These are phyloP conservation scores for Pseudopyricularia javanii DNA, from an alignment of 2,329 filamentous ascomycete species.

Conservation along the genomic window DNA sequence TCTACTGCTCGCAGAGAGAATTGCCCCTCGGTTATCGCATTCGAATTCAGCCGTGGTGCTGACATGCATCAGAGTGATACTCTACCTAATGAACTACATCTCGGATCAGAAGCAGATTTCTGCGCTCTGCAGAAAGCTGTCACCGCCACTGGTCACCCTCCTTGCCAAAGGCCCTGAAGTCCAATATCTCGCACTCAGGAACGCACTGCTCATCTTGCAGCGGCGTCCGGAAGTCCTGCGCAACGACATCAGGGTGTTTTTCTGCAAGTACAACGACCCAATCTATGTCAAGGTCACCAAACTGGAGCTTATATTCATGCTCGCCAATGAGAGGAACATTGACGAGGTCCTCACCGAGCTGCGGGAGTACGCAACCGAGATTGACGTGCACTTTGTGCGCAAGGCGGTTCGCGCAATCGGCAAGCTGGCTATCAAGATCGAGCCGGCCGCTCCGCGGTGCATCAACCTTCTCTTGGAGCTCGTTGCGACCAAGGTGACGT, in stretches of 20 bases:
- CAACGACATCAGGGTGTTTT: constrained; percentile 97
- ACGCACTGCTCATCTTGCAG: constrained; percentile 88
- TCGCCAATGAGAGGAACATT: constrained; percentile 91
- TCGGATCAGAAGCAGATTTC: constrained; percentile 80
- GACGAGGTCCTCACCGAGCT: constrained; percentile 88
- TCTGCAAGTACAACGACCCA: constrained; percentile 99
- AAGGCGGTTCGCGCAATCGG: constrained; percentile 96
- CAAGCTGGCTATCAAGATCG: constrained; percentile 97
- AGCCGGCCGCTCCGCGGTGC: constrained; percentile 79
- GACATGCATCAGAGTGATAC: constrained; percentile 88
- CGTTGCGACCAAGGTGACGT: constrained; percentile 94
- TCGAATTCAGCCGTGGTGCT: constrained; percentile 94
- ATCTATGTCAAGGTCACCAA: constrained; percentile 99
- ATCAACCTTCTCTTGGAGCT: constrained; percentile 88
- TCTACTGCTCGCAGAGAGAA: constrained; percentile 78
- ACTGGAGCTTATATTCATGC: constrained; percentile 96
- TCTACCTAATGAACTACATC: constrained; percentile 99
- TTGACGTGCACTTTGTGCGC: constrained; percentile 96
- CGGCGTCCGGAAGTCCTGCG: constrained; percentile 82
- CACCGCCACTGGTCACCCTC: constrained; percentile 85
- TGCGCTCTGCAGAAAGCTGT: constrained; percentile 80
- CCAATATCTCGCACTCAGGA: constrained; percentile 91
- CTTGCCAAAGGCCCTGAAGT: constrained; percentile 95
- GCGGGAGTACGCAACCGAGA: constrained; percentile 93
- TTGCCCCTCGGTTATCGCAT: constrained; percentile 89